Evolutionary conservation across 495 filamentous ascomycete species (phyloP).

Genomic region (Neurospora terricola): DNA sequence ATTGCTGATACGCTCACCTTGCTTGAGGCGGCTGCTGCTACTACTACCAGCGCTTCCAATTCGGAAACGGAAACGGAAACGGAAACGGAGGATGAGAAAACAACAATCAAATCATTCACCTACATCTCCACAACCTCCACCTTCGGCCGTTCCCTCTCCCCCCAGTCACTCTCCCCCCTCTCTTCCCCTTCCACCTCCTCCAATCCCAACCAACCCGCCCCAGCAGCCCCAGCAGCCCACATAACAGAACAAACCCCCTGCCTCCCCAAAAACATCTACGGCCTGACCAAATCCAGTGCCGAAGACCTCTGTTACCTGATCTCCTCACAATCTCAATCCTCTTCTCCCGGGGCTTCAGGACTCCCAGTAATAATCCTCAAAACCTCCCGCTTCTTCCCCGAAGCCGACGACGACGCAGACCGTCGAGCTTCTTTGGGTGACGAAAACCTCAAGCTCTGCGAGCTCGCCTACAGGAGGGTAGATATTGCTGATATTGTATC

Average conservation of each 20-base stretch:
- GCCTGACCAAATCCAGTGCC: slow-evolving; percentile 18
- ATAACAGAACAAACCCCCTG: slow-evolving; percentile 16
- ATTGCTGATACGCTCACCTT: slow-evolving; percentile 14
- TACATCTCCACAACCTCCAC: slow-evolving; percentile 22
- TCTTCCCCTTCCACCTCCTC: not conserved
- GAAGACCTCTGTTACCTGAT: slow-evolving; percentile 19
- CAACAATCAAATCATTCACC: slow-evolving; percentile 13
- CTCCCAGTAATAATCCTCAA: slow-evolving; percentile 14
- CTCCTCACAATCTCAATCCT: not conserved
- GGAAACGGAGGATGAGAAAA: too few species aligned
- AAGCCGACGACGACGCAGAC: slow-evolving; percentile 20
- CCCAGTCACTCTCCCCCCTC: not conserved
- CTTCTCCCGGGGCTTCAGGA: too few species aligned
- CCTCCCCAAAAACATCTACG: slow-evolving; percentile 23
- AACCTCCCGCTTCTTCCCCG: slow-evolving; percentile 24
- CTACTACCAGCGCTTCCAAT: not conserved
- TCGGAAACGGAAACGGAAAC: too few species aligned
- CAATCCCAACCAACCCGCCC: too few species aligned
- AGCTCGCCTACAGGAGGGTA: slow-evolving; percentile 20
- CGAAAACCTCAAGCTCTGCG: slow-evolving; percentile 23
- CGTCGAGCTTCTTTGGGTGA: slow-evolving; percentile 6
- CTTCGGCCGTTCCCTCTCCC: slow-evolving; percentile 17
- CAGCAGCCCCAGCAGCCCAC: slow-evolving; percentile 9
- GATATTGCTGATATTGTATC: slow-evolving; percentile 19
- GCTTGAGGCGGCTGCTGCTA: slow-evolving; percentile 8